Evolutionary conservation across 257 asterid species (phyloP), one percentile per base, ranked within the genome.

Genomic region (Solanum etuberosum): DNA sequence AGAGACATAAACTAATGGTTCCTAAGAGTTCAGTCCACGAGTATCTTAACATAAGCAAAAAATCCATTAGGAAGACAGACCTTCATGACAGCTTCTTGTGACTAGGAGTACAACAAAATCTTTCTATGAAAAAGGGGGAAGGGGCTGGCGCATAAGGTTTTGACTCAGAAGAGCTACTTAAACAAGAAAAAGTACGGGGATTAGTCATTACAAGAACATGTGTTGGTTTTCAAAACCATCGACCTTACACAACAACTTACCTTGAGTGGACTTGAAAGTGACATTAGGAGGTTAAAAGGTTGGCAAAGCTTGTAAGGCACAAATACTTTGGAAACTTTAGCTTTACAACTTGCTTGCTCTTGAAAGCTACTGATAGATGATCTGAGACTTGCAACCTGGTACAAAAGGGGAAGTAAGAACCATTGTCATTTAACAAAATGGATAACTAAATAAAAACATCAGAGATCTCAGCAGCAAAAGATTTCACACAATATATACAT

Each of bases 321-420:
- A 40, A 91, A 59, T 37, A 97, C 92, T 23, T 93, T 91, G 77
- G 98, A 89, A 86, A 97, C 95, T 88, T 92, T 93, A 80, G 90
- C 86, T 87, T 95, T 94, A 92, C 96, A 93, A 91, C 99, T 94
- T 89, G 98, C 98, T 92, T 94, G 99, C 91, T 97, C 98, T 90
- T 96, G 99, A 90, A 97, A 97, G 92, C 99, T 95, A 89, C 99
- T 97, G 84, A 94, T 90, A 88, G 98, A 93, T 82, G 98, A 98
- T 90, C 99, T 94, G 86, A 95, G 95, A 90, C 98, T 97, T 85
- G 98, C 96, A 59, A 97, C 98, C 99, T 97, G 93, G 86, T 88
- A 89, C 43, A 83, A 61, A 63, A 89, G 74, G 38, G 37, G 86
- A 65, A 77, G 42, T 3, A 20, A 82, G 89, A 86, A 83, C 6